phyloP scores from a whole-genome alignment of 192 early-diverging fungal species.

The Coemansia sp. region DNA sequence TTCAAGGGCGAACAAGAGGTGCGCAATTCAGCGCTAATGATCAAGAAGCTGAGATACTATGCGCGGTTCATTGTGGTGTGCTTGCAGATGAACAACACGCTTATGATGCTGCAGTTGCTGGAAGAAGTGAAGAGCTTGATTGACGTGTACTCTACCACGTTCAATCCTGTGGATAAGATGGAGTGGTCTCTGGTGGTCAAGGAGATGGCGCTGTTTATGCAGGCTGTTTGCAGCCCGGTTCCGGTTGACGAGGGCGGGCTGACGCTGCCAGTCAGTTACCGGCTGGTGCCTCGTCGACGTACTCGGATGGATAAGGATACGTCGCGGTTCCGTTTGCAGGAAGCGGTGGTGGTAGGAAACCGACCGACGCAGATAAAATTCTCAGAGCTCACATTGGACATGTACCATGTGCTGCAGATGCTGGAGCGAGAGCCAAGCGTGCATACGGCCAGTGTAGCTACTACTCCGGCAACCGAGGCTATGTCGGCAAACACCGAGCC shows the following conservation, averaged over 20 bases:
- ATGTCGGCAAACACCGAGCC: background rate
- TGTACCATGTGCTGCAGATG: slow-evolving; percentile 93
- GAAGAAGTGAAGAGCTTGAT: slow-evolving; percentile 81
- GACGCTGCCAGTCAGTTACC: slow-evolving; percentile 24
- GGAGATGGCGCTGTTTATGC: slow-evolving; percentile 79
- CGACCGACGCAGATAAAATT: slow-evolving; percentile 96
- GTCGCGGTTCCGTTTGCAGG: slow-evolving; percentile 65
- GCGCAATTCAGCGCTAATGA: slow-evolving; percentile 87
- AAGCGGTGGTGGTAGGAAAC: slow-evolving; percentile 95
- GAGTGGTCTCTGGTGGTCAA: slow-evolving; percentile 85
- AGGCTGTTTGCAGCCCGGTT: slow-evolving; percentile 59
- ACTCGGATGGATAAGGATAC: slow-evolving; percentile 28
- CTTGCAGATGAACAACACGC: slow-evolving; percentile 65
- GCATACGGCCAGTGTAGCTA: background rate
- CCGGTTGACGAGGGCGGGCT: slow-evolving; percentile 28
- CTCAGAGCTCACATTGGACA: slow-evolving; percentile 92
- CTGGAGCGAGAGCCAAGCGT: slow-evolving; percentile 61
- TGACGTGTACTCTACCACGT: slow-evolving; percentile 82
- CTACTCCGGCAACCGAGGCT: background rate
- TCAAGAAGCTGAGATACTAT: slow-evolving; percentile 97
- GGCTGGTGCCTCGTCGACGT: slow-evolving; percentile 13
- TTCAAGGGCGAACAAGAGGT: slow-evolving; percentile 92
- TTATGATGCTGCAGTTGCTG: slow-evolving; percentile 76
- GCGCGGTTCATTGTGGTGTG: slow-evolving; percentile 94
- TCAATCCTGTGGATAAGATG: slow-evolving; percentile 82